Conservation (phyloP, 495 filamentous ascomycete species). For the Wilcoxina mikolae region DNA sequence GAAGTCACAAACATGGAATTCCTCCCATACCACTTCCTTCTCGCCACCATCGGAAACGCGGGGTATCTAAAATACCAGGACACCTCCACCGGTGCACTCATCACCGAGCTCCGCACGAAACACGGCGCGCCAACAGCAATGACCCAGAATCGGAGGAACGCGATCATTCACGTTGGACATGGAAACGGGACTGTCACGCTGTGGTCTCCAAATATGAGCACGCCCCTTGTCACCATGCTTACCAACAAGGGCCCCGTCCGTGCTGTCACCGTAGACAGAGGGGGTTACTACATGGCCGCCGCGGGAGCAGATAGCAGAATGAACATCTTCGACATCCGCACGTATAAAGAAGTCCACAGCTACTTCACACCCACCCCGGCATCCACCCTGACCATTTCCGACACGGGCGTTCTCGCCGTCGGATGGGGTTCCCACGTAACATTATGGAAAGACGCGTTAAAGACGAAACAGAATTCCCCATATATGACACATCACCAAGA, state of each 20-base stretch:
- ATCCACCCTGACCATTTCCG: slow-evolving; percentile 72
- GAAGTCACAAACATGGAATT: slow-evolving; percentile 95
- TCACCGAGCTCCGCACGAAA: slow-evolving; percentile 68
- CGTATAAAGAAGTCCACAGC: slow-evolving; percentile 78
- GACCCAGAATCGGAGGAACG: slow-evolving; percentile 78
- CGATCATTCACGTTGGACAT: slow-evolving; percentile 77
- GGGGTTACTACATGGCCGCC: slow-evolving; percentile 90
- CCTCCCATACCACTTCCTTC: slow-evolving; percentile 86
- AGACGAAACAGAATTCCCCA: slow-evolving; percentile 63
- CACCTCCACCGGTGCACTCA: slow-evolving; percentile 75
- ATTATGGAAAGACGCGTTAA: slow-evolving; percentile 78
- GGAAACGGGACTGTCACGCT: slow-evolving; percentile 87
- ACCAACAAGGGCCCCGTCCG: slow-evolving; percentile 91
- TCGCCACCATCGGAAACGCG: slow-evolving; percentile 69
- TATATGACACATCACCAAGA: slow-evolving; percentile 92
- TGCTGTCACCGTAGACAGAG: slow-evolving; percentile 66
- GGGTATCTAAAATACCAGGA: slow-evolving; percentile 90
- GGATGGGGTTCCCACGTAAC: slow-evolving; percentile 84
- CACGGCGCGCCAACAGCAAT: slow-evolving; percentile 72
- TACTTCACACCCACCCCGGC: slow-evolving; percentile 80
- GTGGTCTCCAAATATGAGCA: slow-evolving; percentile 87
- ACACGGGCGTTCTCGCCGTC: slow-evolving; percentile 70
- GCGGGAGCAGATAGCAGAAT: slow-evolving; percentile 82
- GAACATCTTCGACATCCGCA: slow-evolving; percentile 92
- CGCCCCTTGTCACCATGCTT: slow-evolving; percentile 81